A percentile compares a stretch with the other conserved stretches of the same genome.
phyloP scores from a whole-genome alignment of 805 yeast genomes.

The Wickerhamomyces canadensis region DNA sequence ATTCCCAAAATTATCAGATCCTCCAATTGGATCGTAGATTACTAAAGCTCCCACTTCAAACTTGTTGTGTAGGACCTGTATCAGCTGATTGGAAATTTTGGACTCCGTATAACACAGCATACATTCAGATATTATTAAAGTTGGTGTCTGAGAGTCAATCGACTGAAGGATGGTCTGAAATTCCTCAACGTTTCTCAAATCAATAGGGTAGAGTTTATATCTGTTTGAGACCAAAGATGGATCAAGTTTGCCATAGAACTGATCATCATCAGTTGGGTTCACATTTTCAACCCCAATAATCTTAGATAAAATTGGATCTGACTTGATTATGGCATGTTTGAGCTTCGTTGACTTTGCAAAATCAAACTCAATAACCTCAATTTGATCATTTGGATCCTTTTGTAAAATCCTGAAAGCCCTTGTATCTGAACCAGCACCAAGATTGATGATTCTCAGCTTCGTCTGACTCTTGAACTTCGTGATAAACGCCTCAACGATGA shows the following conservation, averaged over 20 bases:
- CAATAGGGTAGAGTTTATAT: slow-evolving; percentile 27
- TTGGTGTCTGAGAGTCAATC: slow-evolving; percentile 30
- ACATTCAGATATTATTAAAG: slow-evolving; percentile 52
- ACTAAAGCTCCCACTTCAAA: slow-evolving; percentile 25
- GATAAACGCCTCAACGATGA: slow-evolving; percentile 38
- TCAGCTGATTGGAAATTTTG: slow-evolving; percentile 32
- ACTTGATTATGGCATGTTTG: slow-evolving; percentile 28
- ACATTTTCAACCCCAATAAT: slow-evolving; percentile 8
- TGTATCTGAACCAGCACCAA: slow-evolving; percentile 69
- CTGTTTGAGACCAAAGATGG: slow-evolving; percentile 22
- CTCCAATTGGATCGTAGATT: slow-evolving; percentile 58
- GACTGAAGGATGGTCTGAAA: slow-evolving; percentile 23
- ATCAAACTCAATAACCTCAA: slow-evolving; percentile 45
- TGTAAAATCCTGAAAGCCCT: slow-evolving; percentile 39
- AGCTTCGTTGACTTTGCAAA: slow-evolving; percentile 40
- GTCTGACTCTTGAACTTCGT: slow-evolving; percentile 11
- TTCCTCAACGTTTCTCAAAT: slow-evolving; percentile 27
- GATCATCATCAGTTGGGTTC: slow-evolving; percentile 2
- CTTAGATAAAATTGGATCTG: slow-evolving; percentile 7
- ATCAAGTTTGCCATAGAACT: slow-evolving; percentile 14
- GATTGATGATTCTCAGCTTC: slow-evolving; percentile 49
- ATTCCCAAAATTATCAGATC: slow-evolving; percentile 44
- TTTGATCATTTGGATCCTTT: slow-evolving; percentile 12
- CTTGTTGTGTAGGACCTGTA: slow-evolving; percentile 26
- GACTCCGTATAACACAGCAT: slow-evolving; percentile 48